Base-by-base conservation (phyloP, 192 early-diverging fungal genomes). In the Backusella mclennaniae region DNA sequence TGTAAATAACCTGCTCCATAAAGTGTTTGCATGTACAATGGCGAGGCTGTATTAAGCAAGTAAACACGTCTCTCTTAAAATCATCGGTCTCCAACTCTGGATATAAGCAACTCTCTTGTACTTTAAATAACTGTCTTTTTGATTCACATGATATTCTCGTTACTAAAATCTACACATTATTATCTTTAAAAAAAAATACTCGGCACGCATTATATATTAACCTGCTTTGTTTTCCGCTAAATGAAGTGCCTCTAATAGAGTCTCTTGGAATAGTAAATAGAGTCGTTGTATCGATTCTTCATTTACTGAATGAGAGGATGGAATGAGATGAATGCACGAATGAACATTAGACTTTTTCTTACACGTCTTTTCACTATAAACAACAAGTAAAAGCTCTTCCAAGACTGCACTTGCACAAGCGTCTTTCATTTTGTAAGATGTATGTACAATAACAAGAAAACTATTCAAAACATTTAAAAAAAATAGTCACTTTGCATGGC, bases 11-110 rank as follows among this genome's bases (percentile, higher is more conserved):
- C 19, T 68, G 29, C 12, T 46, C 8, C 15, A 76, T 36, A 23
- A 77, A 77, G 9, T 33, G 12, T 7, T 66, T 26, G 35, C 76
- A 77, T 21, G 67, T 36, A 41, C 76, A 77, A 59, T 77, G 38
- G 1, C 67, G 67, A 26, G 76, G 76, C 19, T 56, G 21, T n/a
- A 71, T 53, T 4, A 77, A 71, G 23, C 76, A 76, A 38, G 67
- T 49, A 69, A 31, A 53, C 3, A 31, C 35, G 7, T 63, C 66
- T 67, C 66, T 21, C 29, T 67, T 63, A 14, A 52, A 33, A 66
- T 35, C 12, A 35, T 29, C 35, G 0, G 26, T 35, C 31, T 67
- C 17, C 17, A 35, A 6, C 3, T 73, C 46, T 56, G 21, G 9
- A 29, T 41, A n/a, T 39, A 26, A 19, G 21, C 19, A 21, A 39